A percentile compares a stretch with the other conserved stretches of the same genome.
Evolutionary conservation across 352 stramenopile genomes (phyloP).

Genomic region (Globisporangium cederbergense): DNA sequence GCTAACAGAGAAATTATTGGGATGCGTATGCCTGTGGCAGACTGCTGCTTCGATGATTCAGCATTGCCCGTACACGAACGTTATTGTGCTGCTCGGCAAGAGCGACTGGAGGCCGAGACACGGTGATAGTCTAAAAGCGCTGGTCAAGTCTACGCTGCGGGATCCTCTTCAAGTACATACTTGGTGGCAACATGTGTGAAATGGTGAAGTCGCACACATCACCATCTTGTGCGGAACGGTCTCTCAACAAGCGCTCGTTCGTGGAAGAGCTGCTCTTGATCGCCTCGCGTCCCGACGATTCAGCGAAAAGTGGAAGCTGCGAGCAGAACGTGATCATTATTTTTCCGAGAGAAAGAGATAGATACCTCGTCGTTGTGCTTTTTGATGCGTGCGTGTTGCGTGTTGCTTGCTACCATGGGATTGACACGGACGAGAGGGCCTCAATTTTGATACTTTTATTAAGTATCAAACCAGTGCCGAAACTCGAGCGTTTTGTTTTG

Average conservation of each 20-base stretch:
- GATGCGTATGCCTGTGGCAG: slow-evolving; percentile 15
- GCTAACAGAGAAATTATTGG: neutral
- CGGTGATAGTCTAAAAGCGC: slow-evolving; percentile 55
- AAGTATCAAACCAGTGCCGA: too few relatives aligned
- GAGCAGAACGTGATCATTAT: too few relatives aligned
- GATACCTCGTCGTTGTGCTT: too few relatives aligned
- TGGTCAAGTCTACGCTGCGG: slow-evolving; percentile 66
- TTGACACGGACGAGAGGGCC: too few relatives aligned
- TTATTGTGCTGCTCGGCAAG: slow-evolving; percentile 44
- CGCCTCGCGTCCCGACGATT: slow-evolving; percentile 58
- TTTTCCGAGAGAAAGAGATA: too few relatives aligned
- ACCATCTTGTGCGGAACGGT: slow-evolving; percentile 62
- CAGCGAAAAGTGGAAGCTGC: slow-evolving; percentile 16
- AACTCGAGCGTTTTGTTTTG: too few relatives aligned
- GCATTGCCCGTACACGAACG: slow-evolving; percentile 72
- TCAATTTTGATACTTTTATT: too few relatives aligned
- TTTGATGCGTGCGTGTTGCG: too few relatives aligned
- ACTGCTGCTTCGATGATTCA: slow-evolving; percentile 70
- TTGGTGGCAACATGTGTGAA: neutral
- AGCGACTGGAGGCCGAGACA: slow-evolving; percentile 50
- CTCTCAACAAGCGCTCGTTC: slow-evolving; percentile 59
- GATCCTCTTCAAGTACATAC: slow-evolving; percentile 47
- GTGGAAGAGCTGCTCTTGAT: slow-evolving; percentile 72
- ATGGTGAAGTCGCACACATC: slow-evolving; percentile 42
- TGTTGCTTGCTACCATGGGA: too few relatives aligned